These are phyloP conservation scores for Rhytidhysteron rufulum DNA, from an alignment of 2,329 filamentous ascomycete genomes.

Conservation along the genomic window DNA sequence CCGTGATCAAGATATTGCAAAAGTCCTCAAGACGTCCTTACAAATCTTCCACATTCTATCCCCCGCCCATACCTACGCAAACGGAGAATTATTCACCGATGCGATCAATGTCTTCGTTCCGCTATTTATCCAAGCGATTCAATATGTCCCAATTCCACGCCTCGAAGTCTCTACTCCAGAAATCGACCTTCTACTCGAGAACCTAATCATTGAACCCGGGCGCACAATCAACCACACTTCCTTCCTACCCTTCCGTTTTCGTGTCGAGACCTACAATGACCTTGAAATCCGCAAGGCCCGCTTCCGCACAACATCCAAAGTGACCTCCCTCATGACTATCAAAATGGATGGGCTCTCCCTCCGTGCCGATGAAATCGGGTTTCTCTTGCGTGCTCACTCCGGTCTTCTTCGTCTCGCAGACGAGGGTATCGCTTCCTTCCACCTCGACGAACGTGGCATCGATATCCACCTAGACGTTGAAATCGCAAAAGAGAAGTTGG, in stretches of 20 bases:
- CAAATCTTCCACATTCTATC: slow-evolving; percentile 68
- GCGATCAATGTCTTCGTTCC: slow-evolving; percentile 77
- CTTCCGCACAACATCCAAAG: slow-evolving; percentile 62
- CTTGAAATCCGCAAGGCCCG: slow-evolving; percentile 78
- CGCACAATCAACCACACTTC: slow-evolving; percentile 79
- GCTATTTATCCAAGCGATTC: slow-evolving; percentile 68
- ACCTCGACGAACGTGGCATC: slow-evolving; percentile 79
- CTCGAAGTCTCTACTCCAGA: slow-evolving; percentile 82
- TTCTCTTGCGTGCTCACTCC: slow-evolving; percentile 78
- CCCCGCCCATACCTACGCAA: slow-evolving; percentile 60
- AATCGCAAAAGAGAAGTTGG: slow-evolving; percentile 70
- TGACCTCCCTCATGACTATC: slow-evolving; percentile 70
- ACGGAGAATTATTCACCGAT: slow-evolving; percentile 71
- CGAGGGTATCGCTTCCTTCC: slow-evolving; percentile 80
- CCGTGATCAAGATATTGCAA: slow-evolving; percentile 68
- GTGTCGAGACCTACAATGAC: slow-evolving; percentile 80
- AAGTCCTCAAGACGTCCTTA: slow-evolving; percentile 63
- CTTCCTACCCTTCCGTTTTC: slow-evolving; percentile 81
- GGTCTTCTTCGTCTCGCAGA: slow-evolving; percentile 73
- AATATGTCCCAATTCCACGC: slow-evolving; percentile 85
- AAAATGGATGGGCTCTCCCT: slow-evolving; percentile 80
- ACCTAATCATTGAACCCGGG: slow-evolving; percentile 85
- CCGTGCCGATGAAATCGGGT: slow-evolving; percentile 82
- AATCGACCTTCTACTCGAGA: slow-evolving; percentile 83
- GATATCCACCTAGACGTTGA: slow-evolving; percentile 84